Base-by-base conservation (phyloP, 495 filamentous ascomycete genomes). In the Rhypophila decipiens region DNA sequence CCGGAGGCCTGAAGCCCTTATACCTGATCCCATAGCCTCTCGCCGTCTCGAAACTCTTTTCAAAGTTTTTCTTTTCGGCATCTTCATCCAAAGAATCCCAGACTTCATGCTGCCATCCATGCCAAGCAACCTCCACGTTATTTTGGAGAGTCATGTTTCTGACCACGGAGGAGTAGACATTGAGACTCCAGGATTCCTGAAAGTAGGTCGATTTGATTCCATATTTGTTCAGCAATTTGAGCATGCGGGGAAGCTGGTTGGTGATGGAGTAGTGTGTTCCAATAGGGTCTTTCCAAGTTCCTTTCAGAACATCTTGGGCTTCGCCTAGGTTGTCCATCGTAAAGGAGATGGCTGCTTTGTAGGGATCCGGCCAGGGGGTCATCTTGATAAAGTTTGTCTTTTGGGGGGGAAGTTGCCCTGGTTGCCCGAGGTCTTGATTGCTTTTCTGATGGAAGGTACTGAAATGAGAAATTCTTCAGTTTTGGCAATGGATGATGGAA, bases 261-360 rank as follows among this genome's bases (percentile, higher is more conserved):
- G 42, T 56, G n/a, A 63, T 50, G 5, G 59, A 44, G 5, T 49
- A 53, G 55, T 64, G 61, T 10, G 46, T 58, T 21, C 64, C 64
- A 42, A 57, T 48, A 11, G 61, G 57, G 19, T 50, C 36, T 0
- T 49, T 31, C 62, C 64, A 67, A 29, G 49, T 22, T 46, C 46
- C 46, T 9, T 44, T 40, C 39, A 55, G 43, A 15, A 67, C 57
- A 43, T 64, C 62, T 42, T 63, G 60, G n/a, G 64, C 64, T 59
- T 67, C 64, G 43, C 64, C 64, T 11, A 67, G 53, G 47, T 67
- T 67, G 60, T 67, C 64, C 56, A 67, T 56, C 2, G 62, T 67
- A 44, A 67, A 54, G 42, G 52, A 40, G 51, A 64, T 50, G 51
- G 78, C 58, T 15, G 51, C 60, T 24, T 47, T 44, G 49, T 50